Evolutionary conservation across 441 rosid species (phyloP).

Genomic region (Pelargonium australe): DNA sequence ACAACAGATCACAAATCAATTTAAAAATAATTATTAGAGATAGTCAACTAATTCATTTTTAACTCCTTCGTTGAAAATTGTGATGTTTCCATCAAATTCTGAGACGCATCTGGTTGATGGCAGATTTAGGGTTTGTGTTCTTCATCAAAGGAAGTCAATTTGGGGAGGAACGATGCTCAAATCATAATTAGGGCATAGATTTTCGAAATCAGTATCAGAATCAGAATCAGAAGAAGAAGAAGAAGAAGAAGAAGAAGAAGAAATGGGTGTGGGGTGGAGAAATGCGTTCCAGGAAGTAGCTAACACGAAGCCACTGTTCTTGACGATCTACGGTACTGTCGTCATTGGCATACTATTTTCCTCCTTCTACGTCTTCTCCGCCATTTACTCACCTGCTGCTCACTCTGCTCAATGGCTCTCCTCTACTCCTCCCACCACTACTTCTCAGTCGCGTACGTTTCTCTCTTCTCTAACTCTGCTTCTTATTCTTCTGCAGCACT

Average conservation of each 20-base stretch:
- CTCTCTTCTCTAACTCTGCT: slow-evolving; percentile 2
- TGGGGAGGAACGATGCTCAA: no score
- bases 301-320: slow-evolving; percentile 70
- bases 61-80: no score
- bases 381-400: slow-evolving; percentile 53
- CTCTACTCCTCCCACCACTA: slow-evolving; percentile 48
- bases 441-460: slow-evolving; percentile 34
- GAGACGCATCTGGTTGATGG: no score
- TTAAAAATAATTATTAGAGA: background rate
- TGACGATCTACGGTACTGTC: slow-evolving; percentile 76
- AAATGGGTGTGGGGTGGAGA: slow-evolving; percentile 55
- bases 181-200: background rate
- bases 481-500: no score
- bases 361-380: slow-evolving; percentile 75
- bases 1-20: background rate
- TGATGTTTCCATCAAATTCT: no score
- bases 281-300: slow-evolving; percentile 60
- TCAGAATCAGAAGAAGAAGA: background rate
- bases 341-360: slow-evolving; percentile 70
- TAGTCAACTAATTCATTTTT: background rate
- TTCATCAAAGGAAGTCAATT: no score
- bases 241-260: background rate
- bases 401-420: slow-evolving; percentile 21
- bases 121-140: no score
- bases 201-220: background rate